These are phyloP conservation scores for Nannochloropsis gaditana DNA, from an alignment of 108 stramenopile species.

Conservation along the genomic window DNA sequence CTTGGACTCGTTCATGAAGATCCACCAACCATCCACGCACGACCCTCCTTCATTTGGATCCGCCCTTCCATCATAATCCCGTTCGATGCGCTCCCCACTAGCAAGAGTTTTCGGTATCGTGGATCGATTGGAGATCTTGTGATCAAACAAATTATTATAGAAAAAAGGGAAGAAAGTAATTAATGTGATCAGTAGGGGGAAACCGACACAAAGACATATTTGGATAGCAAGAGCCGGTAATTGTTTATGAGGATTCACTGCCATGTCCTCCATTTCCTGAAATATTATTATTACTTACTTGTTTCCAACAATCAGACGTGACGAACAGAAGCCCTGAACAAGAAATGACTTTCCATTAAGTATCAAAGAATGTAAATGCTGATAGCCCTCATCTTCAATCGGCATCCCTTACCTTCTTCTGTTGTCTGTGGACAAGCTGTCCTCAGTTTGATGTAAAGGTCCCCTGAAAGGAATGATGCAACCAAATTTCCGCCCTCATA, in stretches of 20 bases:
- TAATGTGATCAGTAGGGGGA: background rate
- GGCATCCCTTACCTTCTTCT: background rate
- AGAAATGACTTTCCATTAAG: background rate
- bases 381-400: background rate
- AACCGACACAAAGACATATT: too few species aligned
- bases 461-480: background rate
- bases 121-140: background rate
- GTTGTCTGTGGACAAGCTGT: background rate
- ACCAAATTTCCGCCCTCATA: background rate
- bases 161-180: background rate
- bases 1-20: background rate
- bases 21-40: constrained; percentile 1
- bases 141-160: background rate
- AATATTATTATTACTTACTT: background rate
- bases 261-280: too few species aligned
- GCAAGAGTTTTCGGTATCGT: background rate
- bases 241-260: too few species aligned
- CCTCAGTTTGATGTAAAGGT: background rate
- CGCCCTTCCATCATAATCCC: background rate
- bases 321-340: background rate
- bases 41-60: background rate
- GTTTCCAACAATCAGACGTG: background rate
- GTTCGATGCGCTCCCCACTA: background rate
- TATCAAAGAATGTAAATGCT: too few species aligned
- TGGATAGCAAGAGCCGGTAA: too few species aligned